Evolutionary conservation across 805 yeast species (phyloP).

Genomic region (Yamadazyma scolyti): DNA sequence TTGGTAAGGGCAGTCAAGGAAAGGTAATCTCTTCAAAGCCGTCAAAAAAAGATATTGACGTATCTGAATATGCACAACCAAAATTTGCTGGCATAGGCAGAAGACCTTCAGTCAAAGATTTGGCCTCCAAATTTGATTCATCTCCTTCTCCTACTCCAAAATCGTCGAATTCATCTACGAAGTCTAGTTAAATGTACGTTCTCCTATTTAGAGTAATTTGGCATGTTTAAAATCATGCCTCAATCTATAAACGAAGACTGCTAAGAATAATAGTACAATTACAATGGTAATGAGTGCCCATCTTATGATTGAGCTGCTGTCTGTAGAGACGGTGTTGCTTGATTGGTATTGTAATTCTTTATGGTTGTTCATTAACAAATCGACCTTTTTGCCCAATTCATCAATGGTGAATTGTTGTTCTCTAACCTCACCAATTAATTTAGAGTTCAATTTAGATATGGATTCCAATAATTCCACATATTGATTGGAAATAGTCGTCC

Average conservation of each 20-base stretch:
- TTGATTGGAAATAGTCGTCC: slow-evolving; percentile 23
- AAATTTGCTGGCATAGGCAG: slow-evolving; percentile 25
- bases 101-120: slow-evolving; percentile 30
- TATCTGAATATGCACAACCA: slow-evolving; percentile 23
- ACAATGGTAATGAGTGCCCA: slow-evolving; percentile 43
- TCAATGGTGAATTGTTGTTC: slow-evolving; percentile 35
- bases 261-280: slow-evolving; percentile 35
- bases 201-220: slow-evolving; percentile 43
- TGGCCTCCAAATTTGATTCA: slow-evolving; percentile 24
- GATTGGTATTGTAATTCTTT: slow-evolving; percentile 32
- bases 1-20: slow-evolving; percentile 9
- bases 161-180: slow-evolving; percentile 14
- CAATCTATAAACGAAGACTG: slow-evolving; percentile 47
- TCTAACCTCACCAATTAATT: slow-evolving; percentile 38
- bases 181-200: slow-evolving; percentile 2
- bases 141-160: slow-evolving; percentile 12
- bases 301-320: slow-evolving; percentile 17
- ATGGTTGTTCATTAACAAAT: slow-evolving; percentile 37
- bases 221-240: slow-evolving; percentile 63
- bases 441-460: slow-evolving; percentile 28
- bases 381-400: slow-evolving; percentile 34
- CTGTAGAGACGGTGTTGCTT: slow-evolving; percentile 8
- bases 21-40: slow-evolving; percentile 20
- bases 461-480: slow-evolving; percentile 29
- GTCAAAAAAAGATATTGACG: slow-evolving; percentile 20